A percentile compares a stretch with the other conserved stretches of the same genome.
Conservation (phyloP, 306 rosid species). For the Ziziphus jujuba region DNA sequence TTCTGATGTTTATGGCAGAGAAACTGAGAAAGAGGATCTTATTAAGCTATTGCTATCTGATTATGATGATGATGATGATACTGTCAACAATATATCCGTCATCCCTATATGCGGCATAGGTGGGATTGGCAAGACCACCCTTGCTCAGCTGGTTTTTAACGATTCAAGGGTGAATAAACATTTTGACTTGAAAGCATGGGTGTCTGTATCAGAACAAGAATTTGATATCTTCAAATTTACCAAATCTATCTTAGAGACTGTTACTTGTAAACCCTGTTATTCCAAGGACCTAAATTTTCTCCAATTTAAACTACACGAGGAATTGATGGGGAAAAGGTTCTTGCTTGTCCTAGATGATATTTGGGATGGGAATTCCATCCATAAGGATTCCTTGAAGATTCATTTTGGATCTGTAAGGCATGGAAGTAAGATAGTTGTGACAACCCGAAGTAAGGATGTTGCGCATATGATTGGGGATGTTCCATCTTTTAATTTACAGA, state of each 20-base stretch:
- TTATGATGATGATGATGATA: too few species aligned
- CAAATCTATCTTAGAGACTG: neutral
- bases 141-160: neutral
- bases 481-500: neutral
- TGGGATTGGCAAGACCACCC: too few species aligned
- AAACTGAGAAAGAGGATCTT: neutral
- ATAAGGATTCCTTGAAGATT: neutral
- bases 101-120: neutral
- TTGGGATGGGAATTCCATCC: neutral
- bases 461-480: neutral
- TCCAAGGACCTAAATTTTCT: neutral
- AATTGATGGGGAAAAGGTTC: neutral
- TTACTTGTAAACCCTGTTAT: neutral
- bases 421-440: slow-evolving; percentile 3
- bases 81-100: neutral
- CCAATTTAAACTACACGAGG: neutral
- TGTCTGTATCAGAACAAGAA: neutral
- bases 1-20: neutral
- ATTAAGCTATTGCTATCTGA: neutral
- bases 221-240: neutral
- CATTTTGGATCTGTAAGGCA: neutral
- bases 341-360: slow-evolving; percentile 1
- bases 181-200: neutral
- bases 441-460: slow-evolving; percentile 4
- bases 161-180: neutral